phyloP scores from a whole-genome alignment of 2,329 filamentous ascomycete species.

The Huntiella decipiens region DNA sequence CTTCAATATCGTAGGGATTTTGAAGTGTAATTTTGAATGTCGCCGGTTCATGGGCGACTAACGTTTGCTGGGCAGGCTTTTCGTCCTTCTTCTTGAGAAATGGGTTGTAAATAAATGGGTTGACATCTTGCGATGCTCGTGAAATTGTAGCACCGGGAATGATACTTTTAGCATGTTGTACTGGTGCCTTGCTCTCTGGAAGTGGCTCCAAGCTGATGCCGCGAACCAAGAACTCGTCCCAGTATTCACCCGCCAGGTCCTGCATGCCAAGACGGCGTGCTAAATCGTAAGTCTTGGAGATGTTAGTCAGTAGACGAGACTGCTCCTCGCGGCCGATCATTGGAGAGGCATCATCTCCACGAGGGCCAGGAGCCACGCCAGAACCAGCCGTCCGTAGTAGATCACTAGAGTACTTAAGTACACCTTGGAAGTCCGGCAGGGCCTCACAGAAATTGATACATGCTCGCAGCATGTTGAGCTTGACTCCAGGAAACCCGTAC shows the following conservation, averaged over 20 bases:
- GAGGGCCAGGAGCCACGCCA: conserved; percentile 53
- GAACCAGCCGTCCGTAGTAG: conserved; percentile 67
- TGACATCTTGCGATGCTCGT: conserved; percentile 40
- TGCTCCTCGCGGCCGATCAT: conserved; percentile 68
- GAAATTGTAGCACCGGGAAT: conserved; percentile 31
- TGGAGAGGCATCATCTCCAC: conserved; percentile 49
- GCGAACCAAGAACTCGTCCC: conserved; percentile 88
- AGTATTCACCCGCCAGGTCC: conserved; percentile 64
- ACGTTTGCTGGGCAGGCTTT: conserved; percentile 41
- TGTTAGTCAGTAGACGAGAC: conserved; percentile 62
- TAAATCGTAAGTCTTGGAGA: conserved; percentile 65
- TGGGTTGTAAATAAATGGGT: conserved; percentile 91
- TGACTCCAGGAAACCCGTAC: conserved; percentile 64
- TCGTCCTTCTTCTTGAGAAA: conserved; percentile 54
- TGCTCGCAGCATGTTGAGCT: conserved; percentile 71
- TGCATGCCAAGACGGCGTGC: conserved; percentile 54
- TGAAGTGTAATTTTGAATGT: conserved; percentile 71
- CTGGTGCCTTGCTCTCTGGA: conserved; percentile 38
- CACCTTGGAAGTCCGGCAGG: conserved; percentile 73
- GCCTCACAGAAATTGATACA: conserved; percentile 91
- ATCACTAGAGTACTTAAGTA: conserved; percentile 73
- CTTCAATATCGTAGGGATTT: conserved; percentile 83
- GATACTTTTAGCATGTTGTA: conserved; percentile 42
- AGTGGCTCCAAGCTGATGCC: conserved; percentile 51
- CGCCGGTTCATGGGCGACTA: conserved; percentile 63